Conservation (phyloP, 1,284 basidiomycete species). For the Ustilago sp. region DNA sequence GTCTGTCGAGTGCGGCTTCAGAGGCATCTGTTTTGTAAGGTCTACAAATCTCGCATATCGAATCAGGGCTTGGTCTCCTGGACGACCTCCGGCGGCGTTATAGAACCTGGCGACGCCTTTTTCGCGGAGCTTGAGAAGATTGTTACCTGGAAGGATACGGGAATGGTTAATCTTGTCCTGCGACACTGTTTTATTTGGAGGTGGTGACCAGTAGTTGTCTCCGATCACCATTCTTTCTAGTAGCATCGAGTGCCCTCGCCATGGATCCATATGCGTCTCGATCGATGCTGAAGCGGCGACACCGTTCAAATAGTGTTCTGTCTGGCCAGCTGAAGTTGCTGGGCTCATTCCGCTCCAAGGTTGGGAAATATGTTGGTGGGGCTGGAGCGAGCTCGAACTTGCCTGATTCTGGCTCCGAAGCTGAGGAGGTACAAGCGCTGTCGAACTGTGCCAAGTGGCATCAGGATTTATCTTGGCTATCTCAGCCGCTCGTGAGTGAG, state of each 20-base stretch:
- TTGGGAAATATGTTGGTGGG: too few relatives aligned
- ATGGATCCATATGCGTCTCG: too few relatives aligned
- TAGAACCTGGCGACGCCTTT: background rate
- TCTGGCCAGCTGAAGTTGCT: background rate
- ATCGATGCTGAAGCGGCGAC: too few relatives aligned
- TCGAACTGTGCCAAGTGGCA: background rate
- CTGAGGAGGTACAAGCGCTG: background rate
- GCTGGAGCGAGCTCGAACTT: too few relatives aligned
- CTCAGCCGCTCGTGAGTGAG: background rate
- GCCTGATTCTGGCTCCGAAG: background rate
- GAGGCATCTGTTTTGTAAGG: background rate
- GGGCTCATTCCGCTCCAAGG: background rate
- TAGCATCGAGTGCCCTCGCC: too few relatives aligned
- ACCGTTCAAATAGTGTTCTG: too few relatives aligned
- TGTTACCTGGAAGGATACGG: background rate
- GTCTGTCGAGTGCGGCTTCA: slow-evolving; percentile 4
- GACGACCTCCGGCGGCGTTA: background rate
- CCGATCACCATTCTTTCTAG: background rate
- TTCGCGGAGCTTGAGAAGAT: background rate
- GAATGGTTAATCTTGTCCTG: background rate
- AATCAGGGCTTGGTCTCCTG: background rate
- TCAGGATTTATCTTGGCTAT: background rate
- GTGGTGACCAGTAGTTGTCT: background rate
- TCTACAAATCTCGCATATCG: background rate
- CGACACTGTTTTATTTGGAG: background rate